Evolutionary conservation across 192 early-diverging fungal genomes (phyloP), one percentile per base, ranked within the genome.

Genomic region (Podila clonocystis): DNA sequence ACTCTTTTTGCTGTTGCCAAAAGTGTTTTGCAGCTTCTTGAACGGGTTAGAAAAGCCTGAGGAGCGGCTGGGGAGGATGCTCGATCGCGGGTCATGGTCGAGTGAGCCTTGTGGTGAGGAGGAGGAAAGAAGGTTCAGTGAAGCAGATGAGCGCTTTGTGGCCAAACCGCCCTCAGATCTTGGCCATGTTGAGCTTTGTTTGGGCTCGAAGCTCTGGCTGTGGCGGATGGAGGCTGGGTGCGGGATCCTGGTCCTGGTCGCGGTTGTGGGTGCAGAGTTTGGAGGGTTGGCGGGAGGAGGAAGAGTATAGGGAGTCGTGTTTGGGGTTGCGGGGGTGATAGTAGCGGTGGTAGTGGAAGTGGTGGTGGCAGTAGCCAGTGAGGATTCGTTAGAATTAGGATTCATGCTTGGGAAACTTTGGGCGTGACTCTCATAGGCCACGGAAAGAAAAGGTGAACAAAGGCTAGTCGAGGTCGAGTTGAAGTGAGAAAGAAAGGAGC

Each of bases 1-100:
- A 61, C 67, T 71, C 63, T 64, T 65, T 65, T 77, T 63, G 31
- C 29, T 13, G 50, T 30, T 62, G 19, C 65, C 63, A 55, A 79
- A 72, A 0, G 75, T 38, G 65, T 33, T 79, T 50, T 71, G 75
- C 22, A 79, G 41, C 31, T 72, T 79, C 58, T 67, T 79, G 70
- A 79, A 79, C 13, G 75, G 69, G 49, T 79, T 79, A 4, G 75
- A 68, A 69, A 79, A 79, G 41, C 58, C 50, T n/a, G 69, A 70
- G 29, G 75, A 57, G 29, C 68, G 68, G 34, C 41, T 5, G 62
- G 33, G 62, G 34, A 34, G 12, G 36, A 63, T 17, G 62, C 20
- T 30, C 15, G 59, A 61, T 29, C 67, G 57, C 15, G 59, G 72
- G 8, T 38, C 72, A 9, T 59, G 28, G 24, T 72, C 64, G 4